phyloP scores from a whole-genome alignment of 202 grass and related monocot species.

The Elaeis oleifera region DNA sequence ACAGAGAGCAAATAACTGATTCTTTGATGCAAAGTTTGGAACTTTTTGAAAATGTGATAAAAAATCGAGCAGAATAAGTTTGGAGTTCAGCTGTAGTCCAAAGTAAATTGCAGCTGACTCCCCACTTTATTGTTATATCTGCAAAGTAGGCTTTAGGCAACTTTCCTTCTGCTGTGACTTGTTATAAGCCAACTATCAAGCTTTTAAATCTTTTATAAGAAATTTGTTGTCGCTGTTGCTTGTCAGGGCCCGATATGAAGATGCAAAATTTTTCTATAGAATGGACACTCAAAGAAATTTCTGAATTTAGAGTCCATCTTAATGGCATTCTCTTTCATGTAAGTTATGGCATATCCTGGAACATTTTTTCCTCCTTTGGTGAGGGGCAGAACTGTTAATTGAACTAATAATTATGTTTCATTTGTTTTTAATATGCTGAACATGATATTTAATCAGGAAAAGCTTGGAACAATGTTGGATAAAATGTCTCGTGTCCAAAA shows the following conservation, averaged over 20 bases:
- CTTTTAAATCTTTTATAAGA: too few species aligned
- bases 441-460: constrained; percentile 52
- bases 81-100: too few species aligned
- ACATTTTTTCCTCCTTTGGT: neutral
- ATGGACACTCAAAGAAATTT: constrained; percentile 88
- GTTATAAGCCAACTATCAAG: too few species aligned
- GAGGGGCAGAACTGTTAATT: constrained; percentile 6
- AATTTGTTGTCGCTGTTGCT: neutral
- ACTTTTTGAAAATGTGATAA: too few species aligned
- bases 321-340: constrained; percentile 96
- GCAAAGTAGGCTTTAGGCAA: too few species aligned
- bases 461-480: constrained; percentile 94
- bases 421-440: constrained; percentile 11
- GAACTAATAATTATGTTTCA: constrained; percentile 9
- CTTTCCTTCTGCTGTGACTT: too few species aligned
- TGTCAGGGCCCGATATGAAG: constrained; percentile 86
- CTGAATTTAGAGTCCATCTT: constrained; percentile 71
- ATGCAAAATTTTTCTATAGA: constrained; percentile 93
- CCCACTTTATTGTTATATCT: too few species aligned
- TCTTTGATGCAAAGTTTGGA: too few species aligned
- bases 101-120: too few species aligned
- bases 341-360: constrained; percentile 17
- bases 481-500: constrained; percentile 66
- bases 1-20: neutral
- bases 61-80: too few species aligned